Conservation (phyloP, 1,284 basidiomycete species). For the Irpex sp. region DNA sequence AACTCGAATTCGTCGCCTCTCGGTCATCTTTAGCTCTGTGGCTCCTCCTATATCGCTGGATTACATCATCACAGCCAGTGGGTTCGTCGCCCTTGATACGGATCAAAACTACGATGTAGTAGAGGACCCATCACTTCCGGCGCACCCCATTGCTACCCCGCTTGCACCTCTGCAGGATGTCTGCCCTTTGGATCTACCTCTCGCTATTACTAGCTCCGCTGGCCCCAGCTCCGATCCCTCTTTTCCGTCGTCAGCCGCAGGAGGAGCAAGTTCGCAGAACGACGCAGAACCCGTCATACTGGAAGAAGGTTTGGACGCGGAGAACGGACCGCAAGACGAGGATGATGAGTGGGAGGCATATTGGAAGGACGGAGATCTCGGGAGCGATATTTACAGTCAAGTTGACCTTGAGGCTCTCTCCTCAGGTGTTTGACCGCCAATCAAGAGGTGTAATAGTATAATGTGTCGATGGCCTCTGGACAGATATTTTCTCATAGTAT, state of each 20-base stretch:
- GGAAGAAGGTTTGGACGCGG: constrained; percentile 2
- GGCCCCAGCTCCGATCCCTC: constrained; percentile 1
- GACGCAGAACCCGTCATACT: background rate
- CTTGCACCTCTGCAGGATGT: background rate
- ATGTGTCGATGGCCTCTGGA: background rate
- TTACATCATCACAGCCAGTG: constrained; percentile 63
- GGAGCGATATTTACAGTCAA: constrained; percentile 30
- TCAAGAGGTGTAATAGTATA: background rate
- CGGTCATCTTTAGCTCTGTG: constrained; percentile 74
- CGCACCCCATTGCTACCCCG: background rate
- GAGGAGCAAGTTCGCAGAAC: background rate
- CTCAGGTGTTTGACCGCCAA: background rate
- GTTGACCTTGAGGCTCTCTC: constrained; percentile 28
- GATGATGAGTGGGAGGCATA: constrained; percentile 43
- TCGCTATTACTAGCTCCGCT: background rate
- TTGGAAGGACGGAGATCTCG: constrained; percentile 36
- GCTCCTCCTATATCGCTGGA: constrained; percentile 58
- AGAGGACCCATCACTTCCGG: background rate
- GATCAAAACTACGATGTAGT: constrained; percentile 10
- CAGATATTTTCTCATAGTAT: background rate
- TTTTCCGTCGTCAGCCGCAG: background rate
- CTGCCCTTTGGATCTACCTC: background rate
- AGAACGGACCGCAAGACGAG: constrained; percentile 11
- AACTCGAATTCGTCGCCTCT: constrained; percentile 57
- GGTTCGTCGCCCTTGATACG: constrained; percentile 36